Conservation (phyloP, 1,139 yeast species). For the Yamadazyma dushanensis region DNA sequence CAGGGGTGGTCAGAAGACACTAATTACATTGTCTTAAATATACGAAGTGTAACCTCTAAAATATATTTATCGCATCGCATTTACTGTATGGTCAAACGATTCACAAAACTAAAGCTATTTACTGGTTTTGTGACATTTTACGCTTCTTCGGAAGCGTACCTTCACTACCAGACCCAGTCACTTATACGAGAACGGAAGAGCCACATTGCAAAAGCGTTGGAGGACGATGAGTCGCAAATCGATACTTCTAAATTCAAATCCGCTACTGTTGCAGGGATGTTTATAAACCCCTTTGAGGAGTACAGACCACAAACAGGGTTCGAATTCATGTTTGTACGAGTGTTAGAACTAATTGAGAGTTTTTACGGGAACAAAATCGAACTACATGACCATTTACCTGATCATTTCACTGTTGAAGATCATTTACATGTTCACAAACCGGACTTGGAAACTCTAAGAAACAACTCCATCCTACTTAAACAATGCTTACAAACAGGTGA, state of each 20-base stretch:
- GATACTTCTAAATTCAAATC: constrained; percentile 39
- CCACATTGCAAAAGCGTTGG: constrained; percentile 24
- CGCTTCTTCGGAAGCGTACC: constrained; percentile 66
- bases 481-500: constrained; percentile 24
- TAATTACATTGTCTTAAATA: too few relatives aligned
- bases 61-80: background rate
- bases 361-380: constrained; percentile 64
- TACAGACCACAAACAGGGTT: constrained; percentile 87
- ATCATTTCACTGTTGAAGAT: constrained; percentile 56
- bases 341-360: constrained; percentile 67
- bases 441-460: constrained; percentile 45
- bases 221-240: constrained; percentile 14
- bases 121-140: constrained; percentile 61
- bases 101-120: constrained; percentile 26
- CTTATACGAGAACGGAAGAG: constrained; percentile 54
- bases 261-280: constrained; percentile 72
- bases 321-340: constrained; percentile 73
- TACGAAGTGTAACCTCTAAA: too few relatives aligned
- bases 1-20: constrained; percentile 90
- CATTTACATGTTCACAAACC: constrained; percentile 63
- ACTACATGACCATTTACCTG: constrained; percentile 33
- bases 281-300: constrained; percentile 89
- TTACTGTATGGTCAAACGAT: background rate
- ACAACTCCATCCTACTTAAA: constrained; percentile 31
- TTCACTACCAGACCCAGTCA: constrained; percentile 54